Evolutionary conservation across 176 grass and related monocot genomes (phyloP), one percentile per base, ranked within the genome.

Genomic region (Juncus inflexus): DNA sequence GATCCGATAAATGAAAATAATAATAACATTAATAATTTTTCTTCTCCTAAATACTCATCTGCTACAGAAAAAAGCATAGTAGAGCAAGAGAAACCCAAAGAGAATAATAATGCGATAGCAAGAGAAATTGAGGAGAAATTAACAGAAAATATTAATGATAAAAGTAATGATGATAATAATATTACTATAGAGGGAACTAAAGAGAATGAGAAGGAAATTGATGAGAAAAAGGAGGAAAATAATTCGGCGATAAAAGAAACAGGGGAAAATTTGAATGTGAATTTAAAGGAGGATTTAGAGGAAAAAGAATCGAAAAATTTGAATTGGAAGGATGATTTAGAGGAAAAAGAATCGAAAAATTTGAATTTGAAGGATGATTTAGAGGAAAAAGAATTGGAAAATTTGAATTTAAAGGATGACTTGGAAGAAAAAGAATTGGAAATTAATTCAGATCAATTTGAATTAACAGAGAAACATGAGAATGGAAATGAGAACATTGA

Each of bases 11-110:
- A 40, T 11, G 68, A 60, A 12, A 70, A 51, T 37, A 70, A n/a
- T 55, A 37, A 42, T 58, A 79, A 79, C 49, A 85, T 61, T 60
- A 50, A 47, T 47, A 9, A 6, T 47, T 47, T 75, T 49, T 83
- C 79, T 79, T 78, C 88, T 52, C 84, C 89, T 5, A 79, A 81
- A 56, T 90, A 81, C 63, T 90, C 87, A 42, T 91, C 77, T 66
- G 68, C 67, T 65, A 70, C 88, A 6, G 88, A 99, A 66, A 92
- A 86, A 73, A 68, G 43, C 2, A 9, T 75, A 64, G 43, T 74
- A 1, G 80, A 78, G 63, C 74, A 74, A 62, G 89, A 84, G 61
- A 85, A 52, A 15, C 62, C 51, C 35, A 86, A 80, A 64, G 79
- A 85, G 64, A 63, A 69, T 50, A 63, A 69, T 50, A 78, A 64